Conservation (phyloP, 2,329 filamentous ascomycete species). For the Hymenoscyphus fructigenus region DNA sequence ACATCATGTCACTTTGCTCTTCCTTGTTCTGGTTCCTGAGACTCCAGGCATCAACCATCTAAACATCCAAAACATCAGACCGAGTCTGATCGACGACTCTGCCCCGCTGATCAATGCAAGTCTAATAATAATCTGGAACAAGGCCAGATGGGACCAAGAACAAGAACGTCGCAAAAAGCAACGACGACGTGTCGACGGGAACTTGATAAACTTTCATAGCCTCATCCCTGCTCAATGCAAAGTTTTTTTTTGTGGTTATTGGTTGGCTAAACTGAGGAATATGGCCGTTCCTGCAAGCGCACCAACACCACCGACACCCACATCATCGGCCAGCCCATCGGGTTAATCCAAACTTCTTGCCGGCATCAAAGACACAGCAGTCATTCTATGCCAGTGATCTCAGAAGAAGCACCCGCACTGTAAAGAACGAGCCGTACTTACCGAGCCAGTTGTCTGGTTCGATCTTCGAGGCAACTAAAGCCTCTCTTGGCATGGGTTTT, state of each 20-base stretch:
- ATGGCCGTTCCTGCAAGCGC: neutral
- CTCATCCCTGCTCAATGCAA: neutral
- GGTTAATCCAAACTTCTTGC: neutral
- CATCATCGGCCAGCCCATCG: neutral
- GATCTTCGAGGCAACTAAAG: neutral
- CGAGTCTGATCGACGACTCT: neutral
- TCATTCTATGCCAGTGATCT: neutral
- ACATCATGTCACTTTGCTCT: neutral
- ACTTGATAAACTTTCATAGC: neutral
- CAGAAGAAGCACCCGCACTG: neutral
- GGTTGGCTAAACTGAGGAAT: neutral
- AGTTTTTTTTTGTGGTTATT: neutral
- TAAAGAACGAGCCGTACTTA: neutral
- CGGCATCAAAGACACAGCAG: no score
- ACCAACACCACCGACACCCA: neutral
- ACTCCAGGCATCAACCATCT: neutral
- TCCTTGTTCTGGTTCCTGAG: neutral
- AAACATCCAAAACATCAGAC: neutral
- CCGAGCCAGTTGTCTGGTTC: conserved; percentile 1
- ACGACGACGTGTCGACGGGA: neutral
- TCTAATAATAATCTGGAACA: conserved; percentile 3
- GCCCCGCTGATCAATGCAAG: neutral
- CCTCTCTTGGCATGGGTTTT: neutral
- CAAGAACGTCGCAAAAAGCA: conserved; percentile 4
- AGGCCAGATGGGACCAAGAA: neutral